A percentile compares a stretch with the other conserved stretches of the same genome.
Conservation (phyloP, 768 basidiomycete genomes). For the Collybiopsis luxurians region DNA sequence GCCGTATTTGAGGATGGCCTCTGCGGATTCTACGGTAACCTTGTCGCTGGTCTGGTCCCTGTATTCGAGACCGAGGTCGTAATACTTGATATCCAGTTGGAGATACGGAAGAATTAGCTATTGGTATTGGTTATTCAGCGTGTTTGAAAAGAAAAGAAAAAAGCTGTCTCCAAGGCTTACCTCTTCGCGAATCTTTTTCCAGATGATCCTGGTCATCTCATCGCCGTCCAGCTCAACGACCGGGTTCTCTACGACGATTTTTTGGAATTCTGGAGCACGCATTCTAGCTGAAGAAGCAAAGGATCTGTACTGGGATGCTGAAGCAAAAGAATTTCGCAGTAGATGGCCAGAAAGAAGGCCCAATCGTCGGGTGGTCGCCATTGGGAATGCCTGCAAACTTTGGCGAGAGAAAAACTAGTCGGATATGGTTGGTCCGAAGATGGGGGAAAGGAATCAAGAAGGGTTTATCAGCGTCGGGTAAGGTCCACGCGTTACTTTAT, state of each 20-base stretch:
- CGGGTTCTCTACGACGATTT: constrained; percentile 84
- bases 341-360: constrained; percentile 5
- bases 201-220: constrained; percentile 99
- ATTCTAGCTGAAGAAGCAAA: constrained; percentile 2
- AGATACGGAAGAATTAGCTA: constrained; percentile 96
- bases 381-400: too few relatives aligned
- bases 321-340: background rate
- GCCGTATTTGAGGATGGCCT: constrained; percentile 91
- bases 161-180: too few relatives aligned
- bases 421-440: too few relatives aligned
- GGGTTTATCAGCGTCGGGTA: too few relatives aligned
- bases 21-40: constrained; percentile 90
- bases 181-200: constrained; percentile 97
- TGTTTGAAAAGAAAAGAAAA: too few relatives aligned
- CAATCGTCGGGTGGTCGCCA: background rate
- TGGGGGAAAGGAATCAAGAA: too few relatives aligned
- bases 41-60: constrained; percentile 94
- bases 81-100: constrained; percentile 97
- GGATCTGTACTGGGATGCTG: background rate
- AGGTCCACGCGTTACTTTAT: too few relatives aligned
- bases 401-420: too few relatives aligned
- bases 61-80: constrained; percentile 92
- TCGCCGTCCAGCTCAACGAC: constrained; percentile 96
- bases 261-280: constrained; percentile 31
- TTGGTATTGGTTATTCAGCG: too few relatives aligned